Percentiles rank a stretch among this genome's conserved stretches.
Conservation (phyloP, 441 rosid species). For the Omphalea diandra region DNA sequence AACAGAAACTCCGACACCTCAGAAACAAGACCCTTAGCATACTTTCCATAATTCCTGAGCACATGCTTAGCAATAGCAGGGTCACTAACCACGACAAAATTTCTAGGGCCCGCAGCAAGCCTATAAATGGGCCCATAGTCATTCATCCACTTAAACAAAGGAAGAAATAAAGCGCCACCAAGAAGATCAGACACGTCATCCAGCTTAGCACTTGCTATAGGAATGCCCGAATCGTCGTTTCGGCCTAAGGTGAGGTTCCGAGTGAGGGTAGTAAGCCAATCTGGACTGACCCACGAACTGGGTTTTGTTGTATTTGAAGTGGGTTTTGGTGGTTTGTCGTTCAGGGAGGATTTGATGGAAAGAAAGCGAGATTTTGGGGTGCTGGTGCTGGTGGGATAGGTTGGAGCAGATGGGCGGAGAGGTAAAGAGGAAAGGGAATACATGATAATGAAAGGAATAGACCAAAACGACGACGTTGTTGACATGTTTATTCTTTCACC, state of each 20-base stretch:
- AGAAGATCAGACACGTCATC: conserved; percentile 87
- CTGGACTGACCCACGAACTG: conserved; percentile 87
- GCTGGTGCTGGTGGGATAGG: conserved; percentile 8
- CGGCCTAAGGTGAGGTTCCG: conserved; percentile 46
- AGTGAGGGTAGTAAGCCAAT: conserved; percentile 84
- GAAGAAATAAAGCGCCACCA: conserved; percentile 88
- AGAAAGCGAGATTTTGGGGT: conserved; percentile 22
- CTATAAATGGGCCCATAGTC: conserved; percentile 85
- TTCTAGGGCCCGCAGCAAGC: conserved; percentile 85
- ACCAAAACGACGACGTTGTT: neutral
- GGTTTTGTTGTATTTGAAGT: conserved; percentile 32
- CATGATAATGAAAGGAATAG: conserved; percentile 11
- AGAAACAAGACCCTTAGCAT: conserved; percentile 81
- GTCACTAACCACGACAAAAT: conserved; percentile 88
- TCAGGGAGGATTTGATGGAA: conserved; percentile 50
- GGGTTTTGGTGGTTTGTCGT: conserved; percentile 35
- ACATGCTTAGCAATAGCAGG: conserved; percentile 91
- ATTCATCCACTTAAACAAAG: conserved; percentile 92
- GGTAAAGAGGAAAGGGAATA: conserved; percentile 27
- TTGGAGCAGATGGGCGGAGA: conserved; percentile 8
- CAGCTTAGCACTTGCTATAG: conserved; percentile 75
- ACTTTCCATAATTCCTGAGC: conserved; percentile 73
- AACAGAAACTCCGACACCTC: conserved; percentile 90
- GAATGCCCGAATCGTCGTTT: conserved; percentile 80
- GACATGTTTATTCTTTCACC: neutral